Percentiles rank a stretch among this genome's conserved stretches.
Evolutionary conservation across 2,329 filamentous ascomycete genomes (phyloP).

Genomic region (Arthrobotrys megalospora): DNA sequence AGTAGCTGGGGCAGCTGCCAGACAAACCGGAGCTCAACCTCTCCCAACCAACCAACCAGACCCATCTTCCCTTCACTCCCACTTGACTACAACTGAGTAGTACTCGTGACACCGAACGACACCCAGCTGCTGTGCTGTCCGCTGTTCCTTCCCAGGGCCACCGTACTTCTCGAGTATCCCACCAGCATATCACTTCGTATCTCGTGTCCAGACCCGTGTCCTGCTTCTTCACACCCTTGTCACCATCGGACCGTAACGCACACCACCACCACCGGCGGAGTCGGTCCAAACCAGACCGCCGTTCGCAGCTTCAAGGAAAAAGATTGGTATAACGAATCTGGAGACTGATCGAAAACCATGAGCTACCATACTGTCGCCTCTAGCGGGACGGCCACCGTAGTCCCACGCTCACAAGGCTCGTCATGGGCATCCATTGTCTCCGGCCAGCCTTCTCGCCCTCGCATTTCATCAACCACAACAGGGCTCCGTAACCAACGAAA

Average conservation of each 20-base stretch:
- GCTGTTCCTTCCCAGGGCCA: slow-evolving; percentile 3
- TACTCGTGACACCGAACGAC: slow-evolving; percentile 35
- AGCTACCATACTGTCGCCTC: slow-evolving; percentile 20
- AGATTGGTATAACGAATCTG: neutral
- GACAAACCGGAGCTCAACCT: slow-evolving; percentile 20
- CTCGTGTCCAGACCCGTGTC: slow-evolving; percentile 3
- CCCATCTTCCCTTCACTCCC: neutral
- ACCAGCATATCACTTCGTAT: neutral
- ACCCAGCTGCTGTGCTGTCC: slow-evolving; percentile 23
- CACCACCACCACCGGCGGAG: slow-evolving; percentile 40
- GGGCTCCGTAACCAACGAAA: slow-evolving; percentile 53
- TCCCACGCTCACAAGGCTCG: slow-evolving; percentile 46
- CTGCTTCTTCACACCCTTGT: slow-evolving; percentile 22
- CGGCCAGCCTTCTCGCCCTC: slow-evolving; percentile 52
- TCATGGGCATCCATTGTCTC: slow-evolving; percentile 59
- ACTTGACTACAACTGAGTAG: neutral
- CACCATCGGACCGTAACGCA: slow-evolving; percentile 23
- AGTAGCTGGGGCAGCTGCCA: slow-evolving; percentile 5
- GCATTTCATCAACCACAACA: slow-evolving; percentile 37
- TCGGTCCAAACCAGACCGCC: slow-evolving; percentile 28
- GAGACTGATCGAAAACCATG: slow-evolving; percentile 3
- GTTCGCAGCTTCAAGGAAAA: slow-evolving; percentile 15
- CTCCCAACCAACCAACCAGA: slow-evolving; percentile 1
- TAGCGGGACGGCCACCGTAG: slow-evolving; percentile 21
- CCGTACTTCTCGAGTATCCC: neutral